phyloP scores from a whole-genome alignment of 441 rosid species.

The Pelargonium cotyledonis region DNA sequence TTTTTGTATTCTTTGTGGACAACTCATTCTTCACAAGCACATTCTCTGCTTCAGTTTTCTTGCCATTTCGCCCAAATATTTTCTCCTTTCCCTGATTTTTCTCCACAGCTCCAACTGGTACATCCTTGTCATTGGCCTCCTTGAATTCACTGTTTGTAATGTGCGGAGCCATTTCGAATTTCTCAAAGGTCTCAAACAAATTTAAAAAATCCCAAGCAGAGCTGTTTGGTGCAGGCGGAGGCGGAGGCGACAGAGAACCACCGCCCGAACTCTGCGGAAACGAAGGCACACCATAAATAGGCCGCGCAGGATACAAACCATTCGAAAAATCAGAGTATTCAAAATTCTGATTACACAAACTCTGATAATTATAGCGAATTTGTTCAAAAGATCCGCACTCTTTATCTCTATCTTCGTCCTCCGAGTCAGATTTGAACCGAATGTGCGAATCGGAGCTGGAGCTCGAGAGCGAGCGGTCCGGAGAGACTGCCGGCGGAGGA shows the following conservation, averaged over 20 bases:
- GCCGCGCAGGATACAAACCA: background rate
- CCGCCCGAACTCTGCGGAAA: background rate
- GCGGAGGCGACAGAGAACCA: conserved; percentile 23
- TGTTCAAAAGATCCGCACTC: background rate
- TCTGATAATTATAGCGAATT: conserved; percentile 1
- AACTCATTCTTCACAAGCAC: background rate
- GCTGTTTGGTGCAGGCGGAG: conserved; percentile 17
- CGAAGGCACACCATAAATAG: background rate
- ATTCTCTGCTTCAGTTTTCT: conserved; percentile 14
- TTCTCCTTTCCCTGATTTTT: conserved; percentile 11
- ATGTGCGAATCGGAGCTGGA: conserved; percentile 34
- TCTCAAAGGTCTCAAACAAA: conserved; percentile 45
- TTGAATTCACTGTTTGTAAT: conserved; percentile 6
- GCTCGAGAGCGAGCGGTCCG: too few relatives aligned
- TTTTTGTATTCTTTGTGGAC: background rate
- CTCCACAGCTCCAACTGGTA: background rate
- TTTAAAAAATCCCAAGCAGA: conserved; percentile 54
- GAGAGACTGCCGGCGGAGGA: too few relatives aligned
- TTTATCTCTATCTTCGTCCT: conserved; percentile 19
- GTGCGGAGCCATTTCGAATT: conserved; percentile 26
- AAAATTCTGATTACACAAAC: conserved; percentile 7
- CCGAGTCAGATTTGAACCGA: conserved; percentile 38
- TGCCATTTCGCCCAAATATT: conserved; percentile 5
- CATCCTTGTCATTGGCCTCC: conserved; percentile 24
- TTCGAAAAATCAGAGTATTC: background rate